Evolutionary conservation across 805 yeast genomes (phyloP).

Genomic region (Starmerella geochares): DNA sequence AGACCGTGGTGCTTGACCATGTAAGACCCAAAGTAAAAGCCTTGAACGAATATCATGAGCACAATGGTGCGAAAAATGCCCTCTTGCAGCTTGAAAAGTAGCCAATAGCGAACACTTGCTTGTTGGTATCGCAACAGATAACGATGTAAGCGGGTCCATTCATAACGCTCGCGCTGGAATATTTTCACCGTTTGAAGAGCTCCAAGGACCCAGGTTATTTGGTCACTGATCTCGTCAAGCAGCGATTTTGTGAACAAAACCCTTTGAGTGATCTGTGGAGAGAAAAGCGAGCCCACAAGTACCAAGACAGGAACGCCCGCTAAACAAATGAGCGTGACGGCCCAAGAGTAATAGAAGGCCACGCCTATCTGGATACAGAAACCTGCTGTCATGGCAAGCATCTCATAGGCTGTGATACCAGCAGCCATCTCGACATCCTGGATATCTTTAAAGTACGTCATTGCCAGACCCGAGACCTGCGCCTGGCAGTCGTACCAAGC

Average conservation of each 20-base stretch:
- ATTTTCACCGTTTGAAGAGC: conserved; percentile 52
- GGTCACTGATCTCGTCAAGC: conserved; percentile 47
- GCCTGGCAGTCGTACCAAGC: conserved; percentile 55
- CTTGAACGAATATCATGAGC: conserved; percentile 74
- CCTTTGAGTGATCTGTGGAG: conserved; percentile 41
- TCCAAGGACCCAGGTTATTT: conserved; percentile 59
- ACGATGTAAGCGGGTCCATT: conserved; percentile 37
- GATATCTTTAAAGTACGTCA: conserved; percentile 43
- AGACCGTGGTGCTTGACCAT: conserved; percentile 46
- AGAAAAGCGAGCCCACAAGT: conserved; percentile 40
- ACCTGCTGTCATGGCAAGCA: conserved; percentile 57
- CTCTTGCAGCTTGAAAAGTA: conserved; percentile 43
- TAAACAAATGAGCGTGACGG: conserved; percentile 66
- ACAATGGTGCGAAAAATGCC: conserved; percentile 49
- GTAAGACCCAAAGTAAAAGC: conserved; percentile 80
- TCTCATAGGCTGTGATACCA: conserved; percentile 58
- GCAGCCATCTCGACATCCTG: conserved; percentile 23
- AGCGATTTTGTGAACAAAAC: conserved; percentile 48
- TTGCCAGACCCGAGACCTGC: conserved; percentile 51
- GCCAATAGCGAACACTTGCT: conserved; percentile 38
- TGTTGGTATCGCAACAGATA: conserved; percentile 33
- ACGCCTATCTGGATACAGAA: conserved; percentile 44
- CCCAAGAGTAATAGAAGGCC: conserved; percentile 71
- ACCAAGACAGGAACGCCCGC: conserved; percentile 63
- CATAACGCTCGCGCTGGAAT: conserved; percentile 47